A percentile compares a stretch with the other conserved stretches of the same genome.
phyloP scores from a whole-genome alignment of 768 basidiomycete species.

The Boletellus ananiceps region DNA sequence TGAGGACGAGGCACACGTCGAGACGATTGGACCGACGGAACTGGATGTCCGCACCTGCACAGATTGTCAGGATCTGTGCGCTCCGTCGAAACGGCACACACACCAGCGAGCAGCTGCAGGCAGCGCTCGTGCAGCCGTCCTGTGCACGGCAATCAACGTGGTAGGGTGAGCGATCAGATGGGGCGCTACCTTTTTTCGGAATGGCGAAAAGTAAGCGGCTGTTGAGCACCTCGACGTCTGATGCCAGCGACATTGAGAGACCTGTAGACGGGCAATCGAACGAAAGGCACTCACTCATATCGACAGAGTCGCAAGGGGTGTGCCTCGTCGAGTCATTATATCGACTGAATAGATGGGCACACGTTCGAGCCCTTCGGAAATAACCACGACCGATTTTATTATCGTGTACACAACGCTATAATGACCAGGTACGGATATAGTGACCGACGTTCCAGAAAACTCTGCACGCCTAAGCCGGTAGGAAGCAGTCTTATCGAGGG shows the following conservation, averaged over 20 bases:
- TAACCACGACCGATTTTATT: neutral
- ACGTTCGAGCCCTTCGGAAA: neutral
- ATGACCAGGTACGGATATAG: too few relatives aligned
- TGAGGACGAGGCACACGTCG: conserved; percentile 90
- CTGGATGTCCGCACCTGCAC: conserved; percentile 87
- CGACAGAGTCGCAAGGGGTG: conserved; percentile 20
- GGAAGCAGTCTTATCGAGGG: too few relatives aligned
- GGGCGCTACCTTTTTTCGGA: conserved; percentile 84
- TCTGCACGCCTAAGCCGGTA: too few relatives aligned
- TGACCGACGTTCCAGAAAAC: too few relatives aligned
- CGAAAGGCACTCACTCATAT: conserved; percentile 10
- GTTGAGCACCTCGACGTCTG: conserved; percentile 73
- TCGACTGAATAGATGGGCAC: neutral
- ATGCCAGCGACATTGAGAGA: neutral
- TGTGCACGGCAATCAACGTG: conserved; percentile 25
- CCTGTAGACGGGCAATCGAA: neutral
- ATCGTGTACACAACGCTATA: too few relatives aligned
- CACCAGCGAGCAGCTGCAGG: conserved; percentile 77
- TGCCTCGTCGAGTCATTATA: too few relatives aligned
- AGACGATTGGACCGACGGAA: conserved; percentile 83
- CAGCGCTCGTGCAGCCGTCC: conserved; percentile 91
- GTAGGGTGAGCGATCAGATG: neutral
- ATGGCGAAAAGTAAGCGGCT: conserved; percentile 91
- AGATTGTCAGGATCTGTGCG: neutral
- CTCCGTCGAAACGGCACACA: conserved; percentile 8